Evolutionary conservation across 2,329 filamentous ascomycete genomes (phyloP).

Genomic region (Neobulgaria alba): DNA sequence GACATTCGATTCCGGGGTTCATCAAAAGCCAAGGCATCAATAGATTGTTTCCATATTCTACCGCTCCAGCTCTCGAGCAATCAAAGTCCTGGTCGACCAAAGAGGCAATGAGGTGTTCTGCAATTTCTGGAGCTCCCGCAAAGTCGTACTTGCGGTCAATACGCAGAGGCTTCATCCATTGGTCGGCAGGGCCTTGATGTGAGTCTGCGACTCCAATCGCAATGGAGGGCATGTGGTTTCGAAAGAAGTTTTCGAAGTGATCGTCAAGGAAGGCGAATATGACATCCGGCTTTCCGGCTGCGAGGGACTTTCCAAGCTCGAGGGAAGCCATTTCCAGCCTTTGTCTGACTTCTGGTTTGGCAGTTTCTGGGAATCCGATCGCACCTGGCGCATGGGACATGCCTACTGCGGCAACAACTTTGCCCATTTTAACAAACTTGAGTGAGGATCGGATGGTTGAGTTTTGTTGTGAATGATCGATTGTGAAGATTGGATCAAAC

Average conservation of each 20-base stretch:
- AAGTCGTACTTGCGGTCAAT: conserved; percentile 23
- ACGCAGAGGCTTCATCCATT: conserved; percentile 24
- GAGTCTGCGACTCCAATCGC: conserved; percentile 22
- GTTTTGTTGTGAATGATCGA: no score
- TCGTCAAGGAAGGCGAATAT: conserved; percentile 29
- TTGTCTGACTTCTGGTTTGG: conserved; percentile 18
- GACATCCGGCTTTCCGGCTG: conserved; percentile 24
- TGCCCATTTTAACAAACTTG: no score
- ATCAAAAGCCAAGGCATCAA: conserved; percentile 28
- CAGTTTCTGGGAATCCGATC: conserved; percentile 26
- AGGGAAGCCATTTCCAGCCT: conserved; percentile 24
- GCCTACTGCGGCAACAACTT: conserved; percentile 6
- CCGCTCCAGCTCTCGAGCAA: conserved; percentile 18
- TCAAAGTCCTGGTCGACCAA: conserved; percentile 25
- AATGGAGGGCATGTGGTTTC: conserved; percentile 25
- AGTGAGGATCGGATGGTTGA: no score
- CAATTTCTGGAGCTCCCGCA: conserved; percentile 21
- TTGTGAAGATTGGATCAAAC: no score
- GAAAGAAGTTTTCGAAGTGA: conserved; percentile 28
- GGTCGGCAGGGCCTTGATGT: conserved; percentile 26
- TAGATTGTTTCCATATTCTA: conserved; percentile 27
- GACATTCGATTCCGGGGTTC: conserved; percentile 19
- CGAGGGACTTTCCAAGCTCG: conserved; percentile 23
- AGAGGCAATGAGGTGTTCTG: conserved; percentile 20
- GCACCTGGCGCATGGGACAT: conserved; percentile 16